A percentile compares a stretch with the other conserved stretches of the same genome.
phyloP scores from a whole-genome alignment of 1,139 yeast genomes.

The Kodamaea plutei region DNA sequence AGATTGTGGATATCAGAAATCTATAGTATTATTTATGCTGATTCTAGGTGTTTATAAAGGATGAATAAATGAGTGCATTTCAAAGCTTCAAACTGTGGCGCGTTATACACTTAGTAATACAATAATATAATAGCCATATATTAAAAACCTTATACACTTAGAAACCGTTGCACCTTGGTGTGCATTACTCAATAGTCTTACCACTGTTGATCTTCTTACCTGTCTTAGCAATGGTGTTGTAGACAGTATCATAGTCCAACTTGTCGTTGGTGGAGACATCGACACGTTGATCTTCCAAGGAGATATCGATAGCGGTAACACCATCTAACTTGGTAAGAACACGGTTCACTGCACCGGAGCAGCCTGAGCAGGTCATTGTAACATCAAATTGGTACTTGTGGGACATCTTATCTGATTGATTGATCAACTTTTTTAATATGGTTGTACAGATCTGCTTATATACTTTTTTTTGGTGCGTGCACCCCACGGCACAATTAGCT shows the following conservation, averaged over 20 bases:
- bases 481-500: constrained; percentile 2
- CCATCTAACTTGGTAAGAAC: constrained; percentile 74
- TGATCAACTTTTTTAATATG: no score
- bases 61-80: no score
- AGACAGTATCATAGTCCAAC: constrained; percentile 69
- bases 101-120: no score
- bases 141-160: no score
- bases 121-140: no score
- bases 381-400: constrained; percentile 75
- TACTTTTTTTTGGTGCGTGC: constrained; percentile 3
- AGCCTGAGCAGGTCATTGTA: constrained; percentile 79
- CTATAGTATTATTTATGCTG: no score
- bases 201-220: constrained; percentile 83
- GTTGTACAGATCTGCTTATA: no score
- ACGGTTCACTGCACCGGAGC: constrained; percentile 82
- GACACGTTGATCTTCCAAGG: constrained; percentile 78
- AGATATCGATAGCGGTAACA: constrained; percentile 65
- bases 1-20: constrained; percentile 50
- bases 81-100: no score
- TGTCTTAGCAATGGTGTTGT: constrained; percentile 78
- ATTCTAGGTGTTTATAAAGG: no score
- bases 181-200: constrained; percentile 32
- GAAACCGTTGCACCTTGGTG: no score
- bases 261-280: constrained; percentile 59
- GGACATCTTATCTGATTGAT: no score